Evolutionary conservation across 2,329 filamentous ascomycete genomes (phyloP).

Genomic region (Thermoascus crustaceus): DNA sequence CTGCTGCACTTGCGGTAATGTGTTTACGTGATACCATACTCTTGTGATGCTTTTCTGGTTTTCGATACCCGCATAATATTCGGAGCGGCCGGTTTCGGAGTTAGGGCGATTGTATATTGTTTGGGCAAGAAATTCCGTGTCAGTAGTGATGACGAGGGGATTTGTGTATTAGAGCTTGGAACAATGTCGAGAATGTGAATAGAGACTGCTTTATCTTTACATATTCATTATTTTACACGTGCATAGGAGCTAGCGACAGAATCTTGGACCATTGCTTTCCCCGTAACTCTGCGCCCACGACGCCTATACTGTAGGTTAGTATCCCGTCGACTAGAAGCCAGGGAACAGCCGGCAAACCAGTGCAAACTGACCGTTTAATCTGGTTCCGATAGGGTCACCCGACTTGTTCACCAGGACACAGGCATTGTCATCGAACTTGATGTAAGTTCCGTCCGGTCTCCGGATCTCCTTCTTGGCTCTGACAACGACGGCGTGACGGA

Average conservation of each 20-base stretch:
- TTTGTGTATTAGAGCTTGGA: background rate
- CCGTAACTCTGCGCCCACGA: conserved; percentile 83
- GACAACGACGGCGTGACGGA: conserved; percentile 91
- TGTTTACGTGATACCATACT: conserved; percentile 48
- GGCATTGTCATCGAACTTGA: conserved; percentile 95
- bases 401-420: conserved; percentile 96
- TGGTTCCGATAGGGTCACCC: conserved; percentile 87
- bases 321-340: conserved; percentile 6
- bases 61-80: conserved; percentile 24
- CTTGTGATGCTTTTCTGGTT: conserved; percentile 15
- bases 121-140: too few species aligned
- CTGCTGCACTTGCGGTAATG: conserved; percentile 86
- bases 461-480: conserved; percentile 82
- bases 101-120: conserved; percentile 12
- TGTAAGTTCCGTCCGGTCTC: conserved; percentile 77
- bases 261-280: conserved; percentile 98
- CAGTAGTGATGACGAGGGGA: conserved; percentile 7
- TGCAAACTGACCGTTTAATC: conserved; percentile 63
- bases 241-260: conserved; percentile 82
- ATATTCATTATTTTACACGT: conserved; percentile 54
- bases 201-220: background rate
- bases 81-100: conserved; percentile 15
- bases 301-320: conserved; percentile 43
- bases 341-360: background rate
- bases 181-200: background rate